Evolutionary conservation across 139 green algal genomes (phyloP), one percentile per base, ranked within the genome.

Genomic region (Protoeuglena noctilucae): DNA sequence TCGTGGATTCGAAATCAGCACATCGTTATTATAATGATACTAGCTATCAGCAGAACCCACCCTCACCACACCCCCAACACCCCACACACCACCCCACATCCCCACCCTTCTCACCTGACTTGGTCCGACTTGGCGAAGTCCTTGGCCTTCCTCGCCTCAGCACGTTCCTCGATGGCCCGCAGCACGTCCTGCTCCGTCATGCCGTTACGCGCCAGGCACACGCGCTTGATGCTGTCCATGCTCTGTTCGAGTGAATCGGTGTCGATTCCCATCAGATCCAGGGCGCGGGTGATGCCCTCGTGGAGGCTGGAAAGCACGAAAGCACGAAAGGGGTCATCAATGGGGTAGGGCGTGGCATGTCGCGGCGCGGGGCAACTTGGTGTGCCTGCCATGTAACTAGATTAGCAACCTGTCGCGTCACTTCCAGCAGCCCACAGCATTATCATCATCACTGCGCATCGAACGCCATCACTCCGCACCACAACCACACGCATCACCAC

Each of bases 111-210:
- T 7, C 34, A 43, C 34, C 34, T n/a, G n/a, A n/a, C n/a, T n/a
- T 43, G 34, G 34, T 72, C 65, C 16, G 64, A 54, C 18, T 24
- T 31, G 3, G 21, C 48, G 25, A 84, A 96, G 57, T 96, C 75
- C 60, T 93, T 95, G 28, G 64, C 71, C 14, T 54, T 48, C 5
- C 77, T 62, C 3, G 81, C 81, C 55, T 68, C 68, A 18, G 48
- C 55, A 5, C 65, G 55, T 29, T 54, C 21, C 48, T 51, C 21
- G 39, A 74, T 24, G 14, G 30, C 22, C 6, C 9, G n/a, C 22
- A 9, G 45, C 17, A 69, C 16, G 24, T 66, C 56, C 61, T 73
- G 12, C 1, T 49, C 55, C 2, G 70, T 64, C n/a, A 76, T 64
- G 6, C 58, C 63, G 19, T 68, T 66, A 2, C 72, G 62, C 54